Evolutionary conservation across 1,139 yeast genomes (phyloP), one percentile per base, ranked within the genome.

Genomic region (Trichomonascaceae sp.): DNA sequence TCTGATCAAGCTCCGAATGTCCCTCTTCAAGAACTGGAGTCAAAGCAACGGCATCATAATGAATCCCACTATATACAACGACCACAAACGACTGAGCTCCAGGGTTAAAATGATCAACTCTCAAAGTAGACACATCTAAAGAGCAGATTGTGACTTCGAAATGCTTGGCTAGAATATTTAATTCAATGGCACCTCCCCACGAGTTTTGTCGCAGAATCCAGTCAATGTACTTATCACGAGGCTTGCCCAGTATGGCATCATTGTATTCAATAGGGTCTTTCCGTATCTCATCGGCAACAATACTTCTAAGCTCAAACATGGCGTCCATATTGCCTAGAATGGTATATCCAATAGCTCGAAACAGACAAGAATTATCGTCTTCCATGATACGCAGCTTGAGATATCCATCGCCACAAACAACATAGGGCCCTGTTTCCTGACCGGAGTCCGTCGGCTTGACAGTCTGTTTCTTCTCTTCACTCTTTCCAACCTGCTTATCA

Each of bases 181-280:
- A 70, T 66, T 87, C 96, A 47, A 87, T 86, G 3, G 90, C 95
- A 7, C 96, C 96, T 18, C 96, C 96, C 96, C 95, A 87, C 20
- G 87, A 78, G 49, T 78, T 82, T 32, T 77, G 77, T 57, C 77
- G 72, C 48, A 66, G 60, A 30, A 87, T 87, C 95, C 95, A 87
- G 9, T 70, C 61, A 50, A 79, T 71, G 64, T 87, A 87, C 7
- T 78, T 77, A 0, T 67, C 64, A 2, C 76, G 70, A 0, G 79
- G 72, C 56, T 76, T 73, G 19, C 83, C 95, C 59, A 87, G 70
- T 1, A 85, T 78, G 0, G 81, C 84, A 49, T 81, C 86, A 48
- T 74, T 74, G 65, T 83, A 87, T 12, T 71, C 70, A 5, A 56
- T 61, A 0, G 81, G 79, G 57, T 85, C 74, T 1, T 63, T 62